phyloP scores from a whole-genome alignment of 2,329 filamentous ascomycete genomes.

The Xylariales sp. region DNA sequence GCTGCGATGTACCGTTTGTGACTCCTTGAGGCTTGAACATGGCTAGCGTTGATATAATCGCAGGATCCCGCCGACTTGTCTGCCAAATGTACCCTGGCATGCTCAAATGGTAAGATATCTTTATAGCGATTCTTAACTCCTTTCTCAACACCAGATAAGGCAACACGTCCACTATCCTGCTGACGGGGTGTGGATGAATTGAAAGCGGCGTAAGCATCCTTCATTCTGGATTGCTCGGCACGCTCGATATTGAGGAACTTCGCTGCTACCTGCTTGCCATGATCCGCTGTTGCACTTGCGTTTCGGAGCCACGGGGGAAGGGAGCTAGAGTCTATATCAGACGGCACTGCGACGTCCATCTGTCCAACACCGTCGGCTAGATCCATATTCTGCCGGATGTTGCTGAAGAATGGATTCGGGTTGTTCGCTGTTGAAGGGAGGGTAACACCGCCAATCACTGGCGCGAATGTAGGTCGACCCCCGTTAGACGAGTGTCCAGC shows the following conservation, averaged over 20 bases:
- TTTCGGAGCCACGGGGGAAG: constrained; percentile 75
- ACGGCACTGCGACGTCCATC: constrained; percentile 50
- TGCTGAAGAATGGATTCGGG: constrained; percentile 87
- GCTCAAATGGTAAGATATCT: constrained; percentile 94
- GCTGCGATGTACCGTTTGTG: constrained; percentile 94
- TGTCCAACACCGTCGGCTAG: constrained; percentile 90
- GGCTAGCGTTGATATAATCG: constrained; percentile 94
- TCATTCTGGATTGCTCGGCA: constrained; percentile 88
- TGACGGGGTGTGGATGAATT: constrained; percentile 32
- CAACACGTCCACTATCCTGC: constrained; percentile 40
- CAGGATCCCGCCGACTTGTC: constrained; percentile 63
- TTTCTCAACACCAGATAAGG: constrained; percentile 89
- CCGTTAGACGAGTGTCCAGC: constrained; percentile 46
- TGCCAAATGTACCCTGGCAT: constrained; percentile 78
- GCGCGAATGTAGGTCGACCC: constrained; percentile 48
- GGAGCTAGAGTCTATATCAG: constrained; percentile 39
- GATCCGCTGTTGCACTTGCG: constrained; percentile 61
- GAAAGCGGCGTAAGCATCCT: constrained; percentile 59
- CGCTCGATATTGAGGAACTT: constrained; percentile 82
- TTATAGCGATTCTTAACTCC: constrained; percentile 96
- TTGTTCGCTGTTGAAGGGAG: constrained; percentile 67
- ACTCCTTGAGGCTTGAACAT: constrained; percentile 73
- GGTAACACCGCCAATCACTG: constrained; percentile 84
- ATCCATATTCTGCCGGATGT: constrained; percentile 96
- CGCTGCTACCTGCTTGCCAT: constrained; percentile 75